phyloP scores from a whole-genome alignment of 2,329 filamentous ascomycete genomes.

The Fusarium nurragi region DNA sequence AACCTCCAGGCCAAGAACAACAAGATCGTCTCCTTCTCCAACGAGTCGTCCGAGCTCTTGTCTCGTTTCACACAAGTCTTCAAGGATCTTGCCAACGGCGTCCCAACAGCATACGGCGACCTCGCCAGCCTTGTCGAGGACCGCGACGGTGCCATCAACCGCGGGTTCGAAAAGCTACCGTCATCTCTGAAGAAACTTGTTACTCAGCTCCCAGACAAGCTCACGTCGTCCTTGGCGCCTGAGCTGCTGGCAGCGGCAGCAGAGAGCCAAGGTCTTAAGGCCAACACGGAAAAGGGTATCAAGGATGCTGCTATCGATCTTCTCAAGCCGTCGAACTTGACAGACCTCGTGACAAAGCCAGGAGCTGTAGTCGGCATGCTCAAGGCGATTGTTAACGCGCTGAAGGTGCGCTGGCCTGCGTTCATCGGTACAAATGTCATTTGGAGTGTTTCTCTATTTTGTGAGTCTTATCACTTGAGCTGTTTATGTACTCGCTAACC shows the following conservation, averaged over 20 bases:
- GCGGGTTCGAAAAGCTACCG: slow-evolving; percentile 74
- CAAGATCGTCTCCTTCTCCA: slow-evolving; percentile 83
- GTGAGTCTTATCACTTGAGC: slow-evolving; percentile 62
- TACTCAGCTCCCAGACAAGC: slow-evolving; percentile 81
- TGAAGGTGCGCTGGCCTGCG: slow-evolving; percentile 88
- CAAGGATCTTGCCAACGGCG: slow-evolving; percentile 91
- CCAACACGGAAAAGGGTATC: slow-evolving; percentile 65
- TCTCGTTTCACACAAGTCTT: slow-evolving; percentile 88
- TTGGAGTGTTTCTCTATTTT: slow-evolving; percentile 86
- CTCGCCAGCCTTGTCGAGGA: slow-evolving; percentile 73
- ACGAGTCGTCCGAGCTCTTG: slow-evolving; percentile 83
- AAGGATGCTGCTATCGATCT: slow-evolving; percentile 72
- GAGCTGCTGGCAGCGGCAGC: slow-evolving; percentile 83
- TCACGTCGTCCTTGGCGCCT: slow-evolving; percentile 79
- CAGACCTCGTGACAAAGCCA: slow-evolving; percentile 84
- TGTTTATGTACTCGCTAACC: neutral
- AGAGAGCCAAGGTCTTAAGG: slow-evolving; percentile 74
- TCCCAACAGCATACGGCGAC: slow-evolving; percentile 91
- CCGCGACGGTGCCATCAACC: slow-evolving; percentile 67
- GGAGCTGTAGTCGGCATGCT: slow-evolving; percentile 87
- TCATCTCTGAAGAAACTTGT: slow-evolving; percentile 86
- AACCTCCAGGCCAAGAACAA: slow-evolving; percentile 87
- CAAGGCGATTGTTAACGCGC: slow-evolving; percentile 87
- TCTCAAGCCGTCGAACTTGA: slow-evolving; percentile 75
- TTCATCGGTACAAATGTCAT: slow-evolving; percentile 91